These are phyloP conservation scores for Dichomitus squalens DNA, from an alignment of 1,284 basidiomycete genomes.

Conservation along the genomic window DNA sequence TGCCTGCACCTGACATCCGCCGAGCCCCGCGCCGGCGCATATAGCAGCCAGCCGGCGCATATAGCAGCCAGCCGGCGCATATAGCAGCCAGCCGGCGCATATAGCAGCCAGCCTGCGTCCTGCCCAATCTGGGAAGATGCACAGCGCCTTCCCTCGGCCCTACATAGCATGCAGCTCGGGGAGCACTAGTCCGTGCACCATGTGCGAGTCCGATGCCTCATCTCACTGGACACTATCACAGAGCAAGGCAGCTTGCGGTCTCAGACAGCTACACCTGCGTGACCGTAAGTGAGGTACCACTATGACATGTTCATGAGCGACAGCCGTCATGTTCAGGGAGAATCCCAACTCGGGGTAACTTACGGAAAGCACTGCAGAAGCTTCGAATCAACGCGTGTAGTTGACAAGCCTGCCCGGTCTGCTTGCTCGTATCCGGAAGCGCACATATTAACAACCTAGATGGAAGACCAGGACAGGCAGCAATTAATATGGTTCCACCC, in stretches of 20 bases:
- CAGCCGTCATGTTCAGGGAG: no score
- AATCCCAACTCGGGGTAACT: not conserved
- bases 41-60: not conserved
- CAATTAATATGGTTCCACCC: no score
- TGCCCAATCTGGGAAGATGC: conserved; percentile 1
- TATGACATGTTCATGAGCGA: no score
- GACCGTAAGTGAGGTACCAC: not conserved
- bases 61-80: no score
- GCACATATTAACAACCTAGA: no score
- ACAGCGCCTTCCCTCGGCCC: conserved; percentile 1
- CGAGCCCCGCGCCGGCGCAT: not conserved
- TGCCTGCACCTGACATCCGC: not conserved
- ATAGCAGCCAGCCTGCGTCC: not conserved
- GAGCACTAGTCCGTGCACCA: not conserved
- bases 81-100: no score
- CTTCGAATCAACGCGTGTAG: not conserved
- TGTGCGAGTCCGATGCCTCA: no score
- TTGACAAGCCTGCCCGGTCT: not conserved
- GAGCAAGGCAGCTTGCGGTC: not conserved
- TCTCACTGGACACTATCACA: no score
- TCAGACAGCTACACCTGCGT: not conserved
- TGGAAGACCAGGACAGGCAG: no score
- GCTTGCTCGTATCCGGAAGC: no score
- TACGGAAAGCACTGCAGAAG: not conserved
- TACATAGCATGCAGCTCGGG: not conserved